A percentile compares a stretch with the other conserved stretches of the same genome.
phyloP scores from a whole-genome alignment of 306 rosid genomes.

The Vachellia pachyceras region DNA sequence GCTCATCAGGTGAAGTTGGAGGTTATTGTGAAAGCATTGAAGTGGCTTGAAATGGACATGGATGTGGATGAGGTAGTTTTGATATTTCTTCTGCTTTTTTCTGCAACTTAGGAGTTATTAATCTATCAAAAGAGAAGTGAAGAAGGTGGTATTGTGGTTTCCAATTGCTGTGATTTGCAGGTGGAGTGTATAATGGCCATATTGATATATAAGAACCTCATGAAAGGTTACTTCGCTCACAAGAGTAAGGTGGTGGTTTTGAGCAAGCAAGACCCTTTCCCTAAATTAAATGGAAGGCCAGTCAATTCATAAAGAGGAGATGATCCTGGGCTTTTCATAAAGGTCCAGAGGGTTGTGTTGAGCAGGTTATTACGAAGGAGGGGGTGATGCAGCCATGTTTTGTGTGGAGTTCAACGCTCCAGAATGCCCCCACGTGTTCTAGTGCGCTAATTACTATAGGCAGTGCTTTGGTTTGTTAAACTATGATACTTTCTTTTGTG shows the following conservation, averaged over 20 bases:
- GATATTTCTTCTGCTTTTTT: neutral
- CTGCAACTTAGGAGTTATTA: constrained; percentile 4
- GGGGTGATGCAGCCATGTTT: no score
- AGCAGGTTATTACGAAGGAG: no score
- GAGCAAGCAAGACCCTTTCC: constrained; percentile 98
- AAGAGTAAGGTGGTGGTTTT: constrained; percentile 94
- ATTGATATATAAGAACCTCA: constrained; percentile 77
- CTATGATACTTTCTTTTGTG: neutral
- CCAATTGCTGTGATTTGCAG: constrained; percentile 55
- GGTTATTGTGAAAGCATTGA: constrained; percentile 86
- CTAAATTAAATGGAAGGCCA: constrained; percentile 84
- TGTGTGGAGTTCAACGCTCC: neutral
- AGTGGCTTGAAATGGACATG: constrained; percentile 94
- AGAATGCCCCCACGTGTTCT: neutral
- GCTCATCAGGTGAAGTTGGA: constrained; percentile 97
- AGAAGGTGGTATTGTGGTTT: constrained; percentile 5
- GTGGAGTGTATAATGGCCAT: constrained; percentile 97
- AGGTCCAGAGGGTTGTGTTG: neutral
- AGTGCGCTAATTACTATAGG: neutral
- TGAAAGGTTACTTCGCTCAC: constrained; percentile 96
- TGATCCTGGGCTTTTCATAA: constrained; percentile 8
- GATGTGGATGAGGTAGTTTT: constrained; percentile 85
- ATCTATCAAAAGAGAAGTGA: neutral
- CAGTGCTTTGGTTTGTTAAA: neutral
- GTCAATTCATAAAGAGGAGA: constrained; percentile 57